Evolutionary conservation across 805 yeast species (phyloP), one percentile per base, ranked within the genome.

Genomic region (Ogataea corticis): DNA sequence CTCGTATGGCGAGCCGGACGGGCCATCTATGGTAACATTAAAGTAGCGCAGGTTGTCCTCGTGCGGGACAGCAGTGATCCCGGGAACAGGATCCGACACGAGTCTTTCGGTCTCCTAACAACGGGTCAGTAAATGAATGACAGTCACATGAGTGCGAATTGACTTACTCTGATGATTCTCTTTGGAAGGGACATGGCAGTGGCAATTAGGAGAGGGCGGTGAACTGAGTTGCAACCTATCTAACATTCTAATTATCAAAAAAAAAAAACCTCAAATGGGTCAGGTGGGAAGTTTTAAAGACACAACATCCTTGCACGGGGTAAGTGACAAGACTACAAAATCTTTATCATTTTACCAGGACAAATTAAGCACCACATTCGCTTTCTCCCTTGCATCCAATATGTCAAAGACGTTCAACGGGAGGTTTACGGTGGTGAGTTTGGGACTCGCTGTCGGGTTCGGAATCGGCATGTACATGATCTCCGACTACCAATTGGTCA

Each of bases 11-110:
- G 96, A 87, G 42, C 85, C 84, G 25, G 77, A 73, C 9, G 99
- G 99, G 0, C 99, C 99, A 48, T 87, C 89, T 49, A 94, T 85
- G 2, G 87, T 80, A 19, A 94, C 99, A 53, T 89, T 87, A 60
- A 94, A 94, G 65, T 92, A 89, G 55, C 99, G 80, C 53, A 94
- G 72, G 66, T 94, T 94, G 52, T 91, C 97, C 46, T 92, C 98
- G 48, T 87, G 95, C 6, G 99, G 99, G 23, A 73, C 77, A 2
- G 98, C 99, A 0, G 84, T 77, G 57, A 94, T 94, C 2, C 98
- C 99, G 3, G 97, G 96, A 1, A 92, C 98, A 1, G 99, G 98
- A 58, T 94, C 99, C 31, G 89, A 83, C 18, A 85, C 85, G 33
- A 94, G 72, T 51, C 97, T 76, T 63, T 94, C 97, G 10, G 98